A percentile compares a stretch with the other conserved stretches of the same genome.
These are phyloP conservation scores for Westerdykella aurantiaca DNA, from an alignment of 2,329 filamentous ascomycete species.

Conservation along the genomic window DNA sequence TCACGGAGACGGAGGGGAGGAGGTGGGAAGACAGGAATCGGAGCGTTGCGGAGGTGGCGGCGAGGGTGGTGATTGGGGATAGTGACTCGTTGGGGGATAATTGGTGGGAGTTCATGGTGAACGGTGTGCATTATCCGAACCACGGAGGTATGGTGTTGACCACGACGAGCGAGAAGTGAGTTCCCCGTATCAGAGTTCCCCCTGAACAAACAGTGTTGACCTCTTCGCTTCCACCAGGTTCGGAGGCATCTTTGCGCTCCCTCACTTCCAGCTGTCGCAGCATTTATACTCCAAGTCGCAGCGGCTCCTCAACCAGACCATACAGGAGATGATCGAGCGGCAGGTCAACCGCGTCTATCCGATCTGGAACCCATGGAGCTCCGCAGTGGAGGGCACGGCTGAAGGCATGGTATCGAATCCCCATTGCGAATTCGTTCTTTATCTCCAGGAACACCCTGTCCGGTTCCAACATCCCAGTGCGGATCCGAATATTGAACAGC, in stretches of 20 bases:
- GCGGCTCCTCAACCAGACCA: conserved; percentile 64
- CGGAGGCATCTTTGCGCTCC: conserved; percentile 81
- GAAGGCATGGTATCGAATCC: conserved; percentile 59
- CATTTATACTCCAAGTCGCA: conserved; percentile 45
- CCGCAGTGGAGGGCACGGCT: conserved; percentile 53
- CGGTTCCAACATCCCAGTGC: conserved; percentile 15
- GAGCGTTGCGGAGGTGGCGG: conserved; percentile 62
- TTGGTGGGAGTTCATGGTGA: conserved; percentile 72
- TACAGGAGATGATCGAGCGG: conserved; percentile 60
- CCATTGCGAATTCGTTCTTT: conserved; percentile 85
- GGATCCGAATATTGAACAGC: conserved; percentile 1
- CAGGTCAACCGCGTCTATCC: conserved; percentile 56
- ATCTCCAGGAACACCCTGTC: conserved; percentile 66
- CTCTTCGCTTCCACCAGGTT: conserved; percentile 40
- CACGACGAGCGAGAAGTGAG: conserved; percentile 82
- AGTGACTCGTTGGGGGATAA: conserved; percentile 58
- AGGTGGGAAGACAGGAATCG: conserved; percentile 28
- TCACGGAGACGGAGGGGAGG: conserved; percentile 51
- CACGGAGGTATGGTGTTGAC: conserved; percentile 74
- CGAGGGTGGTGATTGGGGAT: conserved; percentile 67
- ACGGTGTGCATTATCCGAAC: conserved; percentile 81
- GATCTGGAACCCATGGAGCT: conserved; percentile 66
- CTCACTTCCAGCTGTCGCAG: conserved; percentile 66
- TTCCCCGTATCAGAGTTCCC: not conserved
- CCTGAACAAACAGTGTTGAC: too few relatives aligned